Conservation (phyloP, 192 early-diverging fungal genomes). For the Coemansia sp. region DNA sequence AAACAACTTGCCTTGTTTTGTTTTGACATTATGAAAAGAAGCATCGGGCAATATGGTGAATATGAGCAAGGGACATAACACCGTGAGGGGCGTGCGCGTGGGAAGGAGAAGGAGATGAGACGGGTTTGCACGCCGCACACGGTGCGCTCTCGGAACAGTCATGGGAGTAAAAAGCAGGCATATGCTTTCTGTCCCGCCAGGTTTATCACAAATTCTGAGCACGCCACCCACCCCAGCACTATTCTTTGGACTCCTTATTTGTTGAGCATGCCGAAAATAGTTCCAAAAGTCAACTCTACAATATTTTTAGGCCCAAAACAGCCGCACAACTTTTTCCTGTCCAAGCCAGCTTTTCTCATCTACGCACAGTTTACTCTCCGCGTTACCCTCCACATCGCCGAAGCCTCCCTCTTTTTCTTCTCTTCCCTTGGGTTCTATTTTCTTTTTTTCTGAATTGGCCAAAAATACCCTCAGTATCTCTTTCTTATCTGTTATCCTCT, state of each 20-base stretch:
- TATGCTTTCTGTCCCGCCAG: not conserved
- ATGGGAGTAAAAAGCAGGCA: not conserved
- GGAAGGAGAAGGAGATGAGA: slow-evolving; percentile 1
- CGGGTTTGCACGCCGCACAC: not conserved
- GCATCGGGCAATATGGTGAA: not conserved
- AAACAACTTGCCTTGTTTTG: too few species aligned
- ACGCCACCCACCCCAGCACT: slow-evolving; percentile 5
- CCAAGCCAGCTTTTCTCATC: slow-evolving; percentile 3
- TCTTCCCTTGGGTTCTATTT: not conserved
- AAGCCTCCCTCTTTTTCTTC: not conserved
- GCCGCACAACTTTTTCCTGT: not conserved
- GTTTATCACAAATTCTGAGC: not conserved
- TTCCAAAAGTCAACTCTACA: not conserved
- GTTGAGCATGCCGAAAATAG: slow-evolving; percentile 7
- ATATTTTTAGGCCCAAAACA: not conserved
- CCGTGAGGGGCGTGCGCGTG: slow-evolving; percentile 4
- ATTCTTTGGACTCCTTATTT: not conserved
- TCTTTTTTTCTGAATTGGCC: slow-evolving; percentile 2
- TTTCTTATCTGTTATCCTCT: too few species aligned
- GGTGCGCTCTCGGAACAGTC: not conserved
- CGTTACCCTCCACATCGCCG: not conserved
- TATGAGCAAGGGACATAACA: not conserved
- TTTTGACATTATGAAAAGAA: too few species aligned
- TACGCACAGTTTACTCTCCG: not conserved
- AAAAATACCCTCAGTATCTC: too few species aligned